Percentiles rank a stretch among this genome's conserved stretches.
Evolutionary conservation across 768 basidiomycete species (phyloP).

Genomic region (Exsudoporus frostii): DNA sequence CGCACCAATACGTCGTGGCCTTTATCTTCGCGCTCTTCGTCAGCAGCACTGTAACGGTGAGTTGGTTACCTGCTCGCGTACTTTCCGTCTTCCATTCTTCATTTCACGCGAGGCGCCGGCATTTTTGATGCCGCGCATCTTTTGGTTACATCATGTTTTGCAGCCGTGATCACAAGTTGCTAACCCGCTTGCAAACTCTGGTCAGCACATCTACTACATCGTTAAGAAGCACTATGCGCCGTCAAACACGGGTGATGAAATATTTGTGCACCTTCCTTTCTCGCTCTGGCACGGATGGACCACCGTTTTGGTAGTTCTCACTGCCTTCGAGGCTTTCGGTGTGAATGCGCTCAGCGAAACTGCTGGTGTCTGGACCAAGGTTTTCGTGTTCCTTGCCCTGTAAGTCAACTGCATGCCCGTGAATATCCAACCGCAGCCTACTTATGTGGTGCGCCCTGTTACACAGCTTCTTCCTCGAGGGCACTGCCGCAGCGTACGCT

Average conservation of each 20-base stretch:
- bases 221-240: constrained; percentile 83
- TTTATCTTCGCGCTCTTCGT: constrained; percentile 89
- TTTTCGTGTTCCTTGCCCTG: constrained; percentile 92
- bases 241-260: constrained; percentile 66
- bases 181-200: constrained; percentile 10
- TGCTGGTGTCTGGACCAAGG: constrained; percentile 88
- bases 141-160: constrained; percentile 1
- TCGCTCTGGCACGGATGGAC: constrained; percentile 95
- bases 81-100: constrained; percentile 12
- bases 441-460: constrained; percentile 2
- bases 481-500: constrained; percentile 90
- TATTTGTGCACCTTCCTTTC: constrained; percentile 95
- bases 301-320: constrained; percentile 76
- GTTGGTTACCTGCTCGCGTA: constrained; percentile 7
- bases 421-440: not conserved
- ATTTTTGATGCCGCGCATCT: not conserved
- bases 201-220: constrained; percentile 86
- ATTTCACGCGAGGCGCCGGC: constrained; percentile 6
- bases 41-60: constrained; percentile 60
- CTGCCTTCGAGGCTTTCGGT: constrained; percentile 88
- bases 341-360: constrained; percentile 59
- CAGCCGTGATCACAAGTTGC: constrained; percentile 9
- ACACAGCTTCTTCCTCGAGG: constrained; percentile 83
- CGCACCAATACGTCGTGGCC: constrained; percentile 70
- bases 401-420: constrained; percentile 35